Evolutionary conservation across 78 protist species (phyloP).

Genomic region (Dictyostelium brefeldianum): DNA sequence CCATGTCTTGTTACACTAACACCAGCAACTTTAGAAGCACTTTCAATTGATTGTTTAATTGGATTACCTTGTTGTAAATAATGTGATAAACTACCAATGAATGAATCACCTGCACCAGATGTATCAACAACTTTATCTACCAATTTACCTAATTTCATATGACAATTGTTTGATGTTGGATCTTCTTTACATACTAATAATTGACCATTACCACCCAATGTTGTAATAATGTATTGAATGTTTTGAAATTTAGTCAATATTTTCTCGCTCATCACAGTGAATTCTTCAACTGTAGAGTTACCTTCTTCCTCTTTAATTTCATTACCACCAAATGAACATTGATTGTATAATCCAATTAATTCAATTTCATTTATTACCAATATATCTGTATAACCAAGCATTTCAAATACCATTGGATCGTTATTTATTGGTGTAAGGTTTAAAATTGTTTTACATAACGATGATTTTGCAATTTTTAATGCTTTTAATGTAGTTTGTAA

Average conservation of each 20-base stretch:
- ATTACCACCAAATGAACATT: background rate
- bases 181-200: background rate
- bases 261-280: background rate
- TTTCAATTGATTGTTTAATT: background rate
- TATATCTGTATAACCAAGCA: constrained; percentile 44
- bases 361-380: constrained; percentile 63
- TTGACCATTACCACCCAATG: constrained; percentile 57
- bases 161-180: background rate
- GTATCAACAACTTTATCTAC: constrained; percentile 63
- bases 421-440: constrained; percentile 58
- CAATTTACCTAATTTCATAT: background rate
- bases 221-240: constrained; percentile 31
- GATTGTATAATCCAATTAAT: background rate
- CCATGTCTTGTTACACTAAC: constrained; percentile 54
- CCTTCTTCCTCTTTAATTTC: background rate
- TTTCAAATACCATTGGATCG: constrained; percentile 20
- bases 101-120: constrained; percentile 82
- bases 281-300: background rate
- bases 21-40: constrained; percentile 43
- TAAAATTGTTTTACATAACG: constrained; percentile 55
- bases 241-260: background rate
- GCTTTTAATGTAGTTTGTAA: constrained; percentile 31
- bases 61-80: background rate
- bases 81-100: constrained; percentile 69
- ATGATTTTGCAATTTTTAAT: constrained; percentile 49